These are phyloP conservation scores for Xylariaceae sp. DNA, from an alignment of 2,329 filamentous ascomycete genomes.

Conservation along the genomic window DNA sequence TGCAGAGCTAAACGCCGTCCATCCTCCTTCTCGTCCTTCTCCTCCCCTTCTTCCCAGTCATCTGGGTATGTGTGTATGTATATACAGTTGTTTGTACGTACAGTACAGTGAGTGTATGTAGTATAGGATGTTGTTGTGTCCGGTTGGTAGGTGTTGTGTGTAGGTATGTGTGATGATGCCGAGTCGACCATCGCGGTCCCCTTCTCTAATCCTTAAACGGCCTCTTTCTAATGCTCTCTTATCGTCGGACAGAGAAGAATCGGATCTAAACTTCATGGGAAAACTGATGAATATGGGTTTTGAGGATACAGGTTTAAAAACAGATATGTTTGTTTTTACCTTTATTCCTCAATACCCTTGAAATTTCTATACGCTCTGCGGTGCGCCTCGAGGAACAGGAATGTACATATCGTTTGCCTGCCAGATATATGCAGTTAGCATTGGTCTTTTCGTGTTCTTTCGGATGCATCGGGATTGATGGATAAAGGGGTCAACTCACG, in stretches of 20 bases:
- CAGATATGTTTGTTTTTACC: not conserved
- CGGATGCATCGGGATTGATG: not conserved
- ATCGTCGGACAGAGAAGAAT: no score
- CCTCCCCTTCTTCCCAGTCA: no score
- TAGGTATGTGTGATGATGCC: not conserved
- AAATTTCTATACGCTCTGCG: constrained; percentile 66
- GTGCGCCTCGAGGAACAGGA: constrained; percentile 81
- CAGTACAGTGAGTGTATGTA: no score
- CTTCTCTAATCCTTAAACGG: no score
- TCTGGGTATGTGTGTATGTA: no score
- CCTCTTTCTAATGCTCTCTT: no score
- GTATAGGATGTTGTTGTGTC: not conserved
- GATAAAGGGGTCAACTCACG: constrained; percentile 41
- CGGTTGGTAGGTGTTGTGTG: not conserved
- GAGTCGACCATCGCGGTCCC: not conserved
- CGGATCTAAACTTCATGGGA: no score
- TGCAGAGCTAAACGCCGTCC: no score
- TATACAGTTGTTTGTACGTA: no score
- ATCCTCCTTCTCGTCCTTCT: no score
- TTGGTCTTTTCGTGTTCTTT: not conserved
- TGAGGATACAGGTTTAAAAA: not conserved
- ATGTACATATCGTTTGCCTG: constrained; percentile 79
- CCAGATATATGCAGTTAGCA: not conserved
- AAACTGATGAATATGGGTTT: no score
- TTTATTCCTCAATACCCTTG: constrained; percentile 37